Base-by-base conservation (phyloP, 345 rosid species). In the Excoecaria cochinchinensis region DNA sequence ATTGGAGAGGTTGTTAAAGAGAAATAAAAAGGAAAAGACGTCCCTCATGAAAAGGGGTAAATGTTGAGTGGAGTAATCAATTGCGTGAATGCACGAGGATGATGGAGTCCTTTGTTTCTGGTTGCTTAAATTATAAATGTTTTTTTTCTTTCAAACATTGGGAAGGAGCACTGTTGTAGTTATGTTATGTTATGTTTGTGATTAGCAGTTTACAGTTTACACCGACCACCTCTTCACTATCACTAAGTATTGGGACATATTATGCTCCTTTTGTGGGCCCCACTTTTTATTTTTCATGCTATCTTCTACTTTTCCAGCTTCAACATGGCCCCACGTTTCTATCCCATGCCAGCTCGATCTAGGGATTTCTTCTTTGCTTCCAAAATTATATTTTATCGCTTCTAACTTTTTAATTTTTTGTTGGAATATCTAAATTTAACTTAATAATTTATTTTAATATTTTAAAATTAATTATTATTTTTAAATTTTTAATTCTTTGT, bases 41-140 rank as follows among this genome's bases (percentile, higher is more conserved):
- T 77, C 79, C 85, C 91, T 73, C 92, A 89, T 91, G 93, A 91
- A 84, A 74, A 1, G 92, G 71, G 90, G 90, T 89, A 89, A 89
- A 91, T 91, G 92, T 91, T 69, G 62, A 22, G 6, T 15, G 79
- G 16, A 31, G 22, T 82, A 83, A 76, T 82, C 87, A 77, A 85
- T 76, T 85, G 87, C 91, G 95, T 90, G 95, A 90, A 62, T 74
- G 76, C 87, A 86, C 83, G 78, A 81, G 83, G 78, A 70, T 67
- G 31, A 71, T 60, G 19, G 67, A 21, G 72, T 39, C 22, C 9
- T 13, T 8, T 56, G 11, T 6, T 31, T 31, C 31, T 31, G 31
- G 31, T 31, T 31, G 31, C 31, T 31, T 31, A 31, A 31, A 31
- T 31, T 80, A 80, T 83, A 69, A 80, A 82, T 78, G 71, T 40